Evolutionary conservation across 306 rosid species (phyloP).

Genomic region (Pterocarpus macrocarpus): DNA sequence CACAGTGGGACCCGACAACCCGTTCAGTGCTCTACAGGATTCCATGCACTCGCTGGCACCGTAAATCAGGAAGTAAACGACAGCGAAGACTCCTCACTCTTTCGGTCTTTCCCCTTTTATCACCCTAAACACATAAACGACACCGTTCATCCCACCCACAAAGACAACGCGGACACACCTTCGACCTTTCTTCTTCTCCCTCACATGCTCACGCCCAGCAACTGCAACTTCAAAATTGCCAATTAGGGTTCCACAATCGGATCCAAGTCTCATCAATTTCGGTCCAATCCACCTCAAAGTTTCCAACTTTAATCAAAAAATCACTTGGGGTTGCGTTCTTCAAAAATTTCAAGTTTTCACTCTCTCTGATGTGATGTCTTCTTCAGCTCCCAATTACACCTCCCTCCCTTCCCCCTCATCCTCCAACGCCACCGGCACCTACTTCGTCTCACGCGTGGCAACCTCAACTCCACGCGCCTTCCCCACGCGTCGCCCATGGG

Average conservation of each 20-base stretch:
- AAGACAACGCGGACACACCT: constrained; percentile 1
- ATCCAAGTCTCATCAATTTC: not conserved
- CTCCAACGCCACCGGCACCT: constrained; percentile 19
- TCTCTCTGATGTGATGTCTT: constrained; percentile 52
- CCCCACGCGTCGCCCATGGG: constrained; percentile 76
- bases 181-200: constrained; percentile 16
- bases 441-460: constrained; percentile 43
- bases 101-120: not conserved
- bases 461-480: constrained; percentile 30
- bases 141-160: not conserved
- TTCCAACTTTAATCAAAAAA: not conserved
- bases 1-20: constrained; percentile 19
- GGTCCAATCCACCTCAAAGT: not conserved
- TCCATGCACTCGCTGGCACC: constrained; percentile 45
- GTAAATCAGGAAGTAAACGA: constrained; percentile 36
- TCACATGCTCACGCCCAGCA: not conserved
- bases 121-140: constrained; percentile 33
- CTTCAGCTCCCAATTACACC: constrained; percentile 54
- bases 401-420: constrained; percentile 48
- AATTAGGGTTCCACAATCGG: not conserved
- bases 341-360: not conserved
- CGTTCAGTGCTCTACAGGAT: constrained; percentile 18
- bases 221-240: not conserved
- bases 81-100: not conserved
- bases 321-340: not conserved